Conservation (phyloP, 148 eudicot species). For the Rhododendron kiyosumense region DNA sequence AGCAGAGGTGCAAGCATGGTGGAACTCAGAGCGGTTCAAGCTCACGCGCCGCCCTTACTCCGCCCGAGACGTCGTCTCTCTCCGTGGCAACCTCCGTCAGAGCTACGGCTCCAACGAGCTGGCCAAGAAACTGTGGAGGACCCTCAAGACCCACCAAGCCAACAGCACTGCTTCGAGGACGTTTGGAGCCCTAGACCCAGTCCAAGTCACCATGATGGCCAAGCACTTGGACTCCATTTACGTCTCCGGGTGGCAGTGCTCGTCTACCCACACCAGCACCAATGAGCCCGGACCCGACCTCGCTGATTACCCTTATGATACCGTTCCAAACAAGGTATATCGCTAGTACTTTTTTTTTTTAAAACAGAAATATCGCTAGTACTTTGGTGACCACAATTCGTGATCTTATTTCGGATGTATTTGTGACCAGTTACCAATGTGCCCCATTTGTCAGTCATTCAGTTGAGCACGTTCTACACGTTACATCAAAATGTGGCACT, state of each 20-base stretch:
- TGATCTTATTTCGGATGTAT: too few relatives aligned
- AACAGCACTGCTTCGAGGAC: slow-evolving; percentile 64
- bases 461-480: background rate
- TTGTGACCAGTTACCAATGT: too few relatives aligned
- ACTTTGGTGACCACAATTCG: background rate
- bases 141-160: slow-evolving; percentile 62
- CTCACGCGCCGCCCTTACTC: slow-evolving; percentile 64
- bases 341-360: too few relatives aligned
- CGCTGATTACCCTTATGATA: slow-evolving; percentile 80
- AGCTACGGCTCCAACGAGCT: slow-evolving; percentile 58
- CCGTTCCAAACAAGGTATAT: slow-evolving; percentile 60
- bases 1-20: slow-evolving; percentile 85
- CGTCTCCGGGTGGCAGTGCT: slow-evolving; percentile 90
- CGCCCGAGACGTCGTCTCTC: slow-evolving; percentile 63
- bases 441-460: background rate
- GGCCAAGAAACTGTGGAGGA: slow-evolving; percentile 74
- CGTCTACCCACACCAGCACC: slow-evolving; percentile 68
- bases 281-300: slow-evolving; percentile 85
- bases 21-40: slow-evolving; percentile 69
- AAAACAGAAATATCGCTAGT: too few relatives aligned
- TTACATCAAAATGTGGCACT: background rate
- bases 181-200: slow-evolving; percentile 79
- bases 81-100: slow-evolving; percentile 53
- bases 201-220: slow-evolving; percentile 82
- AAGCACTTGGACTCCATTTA: slow-evolving; percentile 73